Conservation (phyloP, 768 basidiomycete species). For the Kwoniella sp. region DNA sequence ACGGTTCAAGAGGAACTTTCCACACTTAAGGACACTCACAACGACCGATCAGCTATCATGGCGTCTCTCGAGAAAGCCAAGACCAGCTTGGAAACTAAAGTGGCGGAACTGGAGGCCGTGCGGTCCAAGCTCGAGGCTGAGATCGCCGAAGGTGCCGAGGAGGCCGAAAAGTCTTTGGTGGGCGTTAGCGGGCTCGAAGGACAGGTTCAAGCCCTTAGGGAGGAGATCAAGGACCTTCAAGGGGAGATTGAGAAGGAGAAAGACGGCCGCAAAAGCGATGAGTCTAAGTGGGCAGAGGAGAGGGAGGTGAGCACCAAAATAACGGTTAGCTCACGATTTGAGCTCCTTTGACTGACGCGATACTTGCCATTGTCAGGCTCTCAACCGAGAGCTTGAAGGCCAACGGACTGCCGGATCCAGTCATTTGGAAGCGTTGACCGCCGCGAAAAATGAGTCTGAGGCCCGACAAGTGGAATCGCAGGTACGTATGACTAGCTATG, state of each 20-base stretch:
- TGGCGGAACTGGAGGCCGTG: conserved; percentile 15
- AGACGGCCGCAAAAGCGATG: conserved; percentile 6
- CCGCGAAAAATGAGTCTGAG: conserved; percentile 3
- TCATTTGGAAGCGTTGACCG: conserved; percentile 9
- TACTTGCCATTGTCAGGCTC: background rate
- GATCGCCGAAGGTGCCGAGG: conserved; percentile 23
- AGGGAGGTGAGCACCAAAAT: conserved; percentile 10
- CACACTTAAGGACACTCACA: conserved; percentile 1
- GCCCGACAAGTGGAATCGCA: conserved; percentile 13
- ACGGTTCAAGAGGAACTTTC: conserved; percentile 22
- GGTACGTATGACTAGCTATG: conserved; percentile 8
- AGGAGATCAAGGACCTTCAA: conserved; percentile 20
- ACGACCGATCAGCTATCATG: background rate
- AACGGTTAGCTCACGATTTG: background rate
- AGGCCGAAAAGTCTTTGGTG: conserved; percentile 20
- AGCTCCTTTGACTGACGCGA: background rate
- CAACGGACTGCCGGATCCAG: conserved; percentile 4
- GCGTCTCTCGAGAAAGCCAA: conserved; percentile 4
- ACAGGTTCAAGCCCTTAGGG: conserved; percentile 13
- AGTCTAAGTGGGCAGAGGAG: conserved; percentile 13
- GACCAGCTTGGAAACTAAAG: conserved; percentile 5
- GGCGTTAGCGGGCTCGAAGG: conserved; percentile 16
- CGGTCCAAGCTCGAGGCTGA: conserved; percentile 21
- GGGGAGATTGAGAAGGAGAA: conserved; percentile 5
- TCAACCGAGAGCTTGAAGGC: background rate